These are phyloP conservation scores for Linaria vulgaris DNA, from an alignment of 257 asterid genomes.

Conservation along the genomic window DNA sequence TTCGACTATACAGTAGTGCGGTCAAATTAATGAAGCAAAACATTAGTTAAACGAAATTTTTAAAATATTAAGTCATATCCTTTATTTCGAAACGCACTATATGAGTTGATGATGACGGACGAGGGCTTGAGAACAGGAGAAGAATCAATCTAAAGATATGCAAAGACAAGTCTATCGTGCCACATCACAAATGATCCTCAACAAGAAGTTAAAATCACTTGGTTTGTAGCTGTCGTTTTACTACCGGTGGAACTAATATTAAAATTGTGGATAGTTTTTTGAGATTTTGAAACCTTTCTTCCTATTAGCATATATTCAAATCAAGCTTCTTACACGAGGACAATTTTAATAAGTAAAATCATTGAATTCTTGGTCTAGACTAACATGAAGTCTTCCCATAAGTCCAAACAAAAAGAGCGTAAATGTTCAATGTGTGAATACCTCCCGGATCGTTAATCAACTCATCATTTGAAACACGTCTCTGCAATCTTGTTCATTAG, in stretches of 20 bases:
- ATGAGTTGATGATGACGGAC: constrained; percentile 20
- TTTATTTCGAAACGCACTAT: too few relatives aligned
- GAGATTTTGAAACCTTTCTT: not conserved
- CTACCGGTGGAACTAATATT: not conserved
- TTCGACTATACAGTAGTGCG: too few relatives aligned
- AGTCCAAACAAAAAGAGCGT: too few relatives aligned
- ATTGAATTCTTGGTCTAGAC: not conserved
- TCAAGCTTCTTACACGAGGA: not conserved
- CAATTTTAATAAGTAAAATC: not conserved
- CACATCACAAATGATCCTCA: constrained; percentile 27
- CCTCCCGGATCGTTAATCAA: too few relatives aligned
- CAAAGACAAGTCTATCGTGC: constrained; percentile 31
- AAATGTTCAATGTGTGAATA: too few relatives aligned
- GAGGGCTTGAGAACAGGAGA: constrained; percentile 17
- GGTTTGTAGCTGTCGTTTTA: not conserved
- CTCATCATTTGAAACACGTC: too few relatives aligned
- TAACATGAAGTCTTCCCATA: too few relatives aligned
- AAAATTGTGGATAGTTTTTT: not conserved
- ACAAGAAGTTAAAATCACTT: constrained; percentile 22
- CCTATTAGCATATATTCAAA: too few relatives aligned
- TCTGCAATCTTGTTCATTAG: too few relatives aligned
- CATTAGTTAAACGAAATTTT: too few relatives aligned
- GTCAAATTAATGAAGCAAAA: too few relatives aligned
- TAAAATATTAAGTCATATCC: too few relatives aligned
- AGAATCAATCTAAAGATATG: constrained; percentile 13